Base-by-base conservation (phyloP, 225 moss, liverwort and hornwort species). In the Anthoceros angustus region DNA sequence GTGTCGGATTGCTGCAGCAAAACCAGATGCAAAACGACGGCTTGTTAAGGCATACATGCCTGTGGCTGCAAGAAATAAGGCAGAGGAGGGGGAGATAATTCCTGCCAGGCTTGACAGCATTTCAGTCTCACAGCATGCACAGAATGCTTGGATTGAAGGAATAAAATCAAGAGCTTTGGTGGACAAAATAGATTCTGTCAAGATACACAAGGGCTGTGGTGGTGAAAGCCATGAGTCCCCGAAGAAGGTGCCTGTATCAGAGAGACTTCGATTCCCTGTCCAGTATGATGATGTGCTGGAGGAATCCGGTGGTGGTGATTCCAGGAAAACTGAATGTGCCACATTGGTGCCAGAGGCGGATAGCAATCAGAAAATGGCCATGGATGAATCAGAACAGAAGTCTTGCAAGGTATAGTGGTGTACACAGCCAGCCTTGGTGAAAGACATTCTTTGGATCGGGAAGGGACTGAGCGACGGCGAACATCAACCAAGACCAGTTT, bases 141-240 rank as follows among this genome's bases (percentile, higher is more conserved):
- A 92, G 74, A 84, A 80, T 39, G 98, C 98, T 42, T 99, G 98
- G 98, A 72, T 75, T 67, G 92, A 87, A 72, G 98, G 92, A 45
- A 63, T 99, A 9, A 81, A 75, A 70, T 77, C 67, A 70, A 73
- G 73, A 41, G 68, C 69, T 62, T 74, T 65, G 41, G 43, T 62
- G 25, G 72, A 68, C 67, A 77, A 74, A 67, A 75, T 75, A 71
- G 32, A 39, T 68, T 67, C 63, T 40, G 60, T 25, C 64, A 42
- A 68, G 38, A 9, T 12, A 41, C 40, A 42, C 32, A 23, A 32
- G 8, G 60, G 63, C 16, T 20, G n/a, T 42, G 74, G 42, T 38
- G 2, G 20, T 23, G 60, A 62, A 39, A 4, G 18, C 24, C 6
- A 15, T 0, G 63, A 68, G 49, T 39, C 40, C 9, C 62, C 64